A percentile compares a stretch with the other conserved stretches of the same genome.
These are phyloP conservation scores for Fusarium protoensiforme DNA, from an alignment of 2,329 filamentous ascomycete species.

Conservation along the genomic window DNA sequence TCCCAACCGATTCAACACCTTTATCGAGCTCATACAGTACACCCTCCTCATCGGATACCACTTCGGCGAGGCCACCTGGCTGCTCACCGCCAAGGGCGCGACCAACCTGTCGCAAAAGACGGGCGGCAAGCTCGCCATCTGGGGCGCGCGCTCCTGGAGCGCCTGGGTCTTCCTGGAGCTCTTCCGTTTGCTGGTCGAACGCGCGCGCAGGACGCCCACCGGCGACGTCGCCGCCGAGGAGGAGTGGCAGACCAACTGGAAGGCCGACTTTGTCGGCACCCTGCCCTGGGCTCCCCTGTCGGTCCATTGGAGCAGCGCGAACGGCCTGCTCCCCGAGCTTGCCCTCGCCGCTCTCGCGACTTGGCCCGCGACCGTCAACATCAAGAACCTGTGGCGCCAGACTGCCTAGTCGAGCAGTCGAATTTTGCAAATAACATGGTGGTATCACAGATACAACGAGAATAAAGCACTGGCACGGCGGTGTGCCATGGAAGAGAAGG, in stretches of 20 bases:
- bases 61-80: constrained; percentile 84
- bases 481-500: not conserved
- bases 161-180: constrained; percentile 82
- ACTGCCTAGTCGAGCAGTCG: constrained; percentile 42
- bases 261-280: constrained; percentile 75
- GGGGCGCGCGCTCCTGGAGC: constrained; percentile 85
- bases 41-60: constrained; percentile 77
- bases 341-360: constrained; percentile 55
- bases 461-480: not conserved
- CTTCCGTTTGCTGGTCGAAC: constrained; percentile 67
- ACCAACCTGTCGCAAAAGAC: constrained; percentile 67
- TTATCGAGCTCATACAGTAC: constrained; percentile 76
- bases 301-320: constrained; percentile 82
- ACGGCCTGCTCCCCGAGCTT: constrained; percentile 62
- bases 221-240: constrained; percentile 47
- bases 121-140: constrained; percentile 71
- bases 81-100: constrained; percentile 78
- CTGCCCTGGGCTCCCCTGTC: constrained; percentile 84
- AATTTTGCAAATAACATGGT: not conserved
- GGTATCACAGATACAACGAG: not conserved
- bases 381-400: constrained; percentile 58
- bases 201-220: constrained; percentile 52
- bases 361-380: constrained; percentile 57
- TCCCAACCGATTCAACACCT: constrained; percentile 50
- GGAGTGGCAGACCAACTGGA: constrained; percentile 65